Percentiles rank a stretch among this genome's conserved stretches.
Conservation (phyloP, 2,329 filamentous ascomycete species). For the Pyrenophora tritici-repentis region DNA sequence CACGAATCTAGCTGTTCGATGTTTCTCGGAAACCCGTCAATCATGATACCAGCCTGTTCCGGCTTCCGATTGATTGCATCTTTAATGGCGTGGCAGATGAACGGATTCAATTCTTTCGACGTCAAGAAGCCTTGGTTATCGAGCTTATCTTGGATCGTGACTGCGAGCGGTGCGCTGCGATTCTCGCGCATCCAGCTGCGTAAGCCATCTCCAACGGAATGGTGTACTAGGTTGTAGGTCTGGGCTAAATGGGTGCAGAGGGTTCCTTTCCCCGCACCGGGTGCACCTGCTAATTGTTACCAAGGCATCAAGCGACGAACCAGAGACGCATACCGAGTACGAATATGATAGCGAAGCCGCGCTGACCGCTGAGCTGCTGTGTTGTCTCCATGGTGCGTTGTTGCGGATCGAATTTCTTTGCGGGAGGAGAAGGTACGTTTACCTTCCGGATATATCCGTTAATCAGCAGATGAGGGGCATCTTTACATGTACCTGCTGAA, state of each 20-base stretch:
- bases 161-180: neutral
- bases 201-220: neutral
- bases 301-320: neutral
- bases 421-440: no score
- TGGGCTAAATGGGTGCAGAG: neutral
- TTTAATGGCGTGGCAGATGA: neutral
- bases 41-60: neutral
- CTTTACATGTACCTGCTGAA: no score
- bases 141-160: constrained; percentile 6
- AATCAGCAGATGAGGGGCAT: no score
- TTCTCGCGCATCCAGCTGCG: constrained; percentile 5
- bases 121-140: constrained; percentile 4
- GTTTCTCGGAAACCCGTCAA: constrained; percentile 3
- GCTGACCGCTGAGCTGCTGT: neutral
- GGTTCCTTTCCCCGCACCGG: constrained; percentile 2
- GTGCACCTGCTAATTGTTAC: neutral
- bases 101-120: neutral
- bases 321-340: neutral
- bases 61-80: neutral
- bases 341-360: neutral
- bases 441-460: no score
- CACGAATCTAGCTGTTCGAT: constrained; percentile 3
- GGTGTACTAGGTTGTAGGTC: neutral
- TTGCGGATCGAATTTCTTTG: neutral
- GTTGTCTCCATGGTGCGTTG: neutral